A percentile compares a stretch with the other conserved stretches of the same genome.
Evolutionary conservation across 2,329 filamentous ascomycete genomes (phyloP).

Genomic region (Trichoderma harzianum): DNA sequence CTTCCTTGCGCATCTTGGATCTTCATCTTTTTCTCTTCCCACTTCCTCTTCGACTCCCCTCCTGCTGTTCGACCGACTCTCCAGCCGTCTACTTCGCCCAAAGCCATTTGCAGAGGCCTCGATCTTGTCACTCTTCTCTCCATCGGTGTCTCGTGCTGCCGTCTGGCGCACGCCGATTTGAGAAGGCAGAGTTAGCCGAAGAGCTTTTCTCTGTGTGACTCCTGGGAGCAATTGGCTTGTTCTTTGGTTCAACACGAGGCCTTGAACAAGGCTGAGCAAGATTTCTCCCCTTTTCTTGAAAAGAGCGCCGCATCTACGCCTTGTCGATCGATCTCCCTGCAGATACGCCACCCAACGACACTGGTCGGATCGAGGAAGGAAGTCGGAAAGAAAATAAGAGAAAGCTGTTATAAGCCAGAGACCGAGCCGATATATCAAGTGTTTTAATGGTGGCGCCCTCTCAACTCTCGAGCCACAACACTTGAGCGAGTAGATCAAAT

Average conservation of each 20-base stretch:
- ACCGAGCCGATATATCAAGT: neutral
- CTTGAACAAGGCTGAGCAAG: neutral
- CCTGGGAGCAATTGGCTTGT: neutral
- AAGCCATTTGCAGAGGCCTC: neutral
- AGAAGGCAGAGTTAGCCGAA: neutral
- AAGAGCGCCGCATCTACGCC: neutral
- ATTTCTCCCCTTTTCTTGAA: neutral
- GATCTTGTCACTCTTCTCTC: neutral
- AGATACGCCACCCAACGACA: neutral
- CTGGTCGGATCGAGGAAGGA: neutral
- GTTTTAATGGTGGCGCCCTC: neutral
- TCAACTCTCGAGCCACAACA: neutral
- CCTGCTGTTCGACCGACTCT: neutral
- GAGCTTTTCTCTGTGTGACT: neutral
- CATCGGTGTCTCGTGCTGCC: neutral
- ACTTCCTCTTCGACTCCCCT: neutral
- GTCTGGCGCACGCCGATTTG: neutral
- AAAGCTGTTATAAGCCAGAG: neutral
- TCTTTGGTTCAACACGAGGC: neutral
- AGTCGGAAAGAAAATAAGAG: neutral
- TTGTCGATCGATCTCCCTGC: too few species aligned
- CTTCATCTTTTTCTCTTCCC: neutral
- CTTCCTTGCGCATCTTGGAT: conserved; percentile 1
- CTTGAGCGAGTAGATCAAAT: neutral
- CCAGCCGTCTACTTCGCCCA: neutral